These are phyloP conservation scores for Rutstroemia sp. DNA, from an alignment of 2,329 filamentous ascomycete species.

Conservation along the genomic window DNA sequence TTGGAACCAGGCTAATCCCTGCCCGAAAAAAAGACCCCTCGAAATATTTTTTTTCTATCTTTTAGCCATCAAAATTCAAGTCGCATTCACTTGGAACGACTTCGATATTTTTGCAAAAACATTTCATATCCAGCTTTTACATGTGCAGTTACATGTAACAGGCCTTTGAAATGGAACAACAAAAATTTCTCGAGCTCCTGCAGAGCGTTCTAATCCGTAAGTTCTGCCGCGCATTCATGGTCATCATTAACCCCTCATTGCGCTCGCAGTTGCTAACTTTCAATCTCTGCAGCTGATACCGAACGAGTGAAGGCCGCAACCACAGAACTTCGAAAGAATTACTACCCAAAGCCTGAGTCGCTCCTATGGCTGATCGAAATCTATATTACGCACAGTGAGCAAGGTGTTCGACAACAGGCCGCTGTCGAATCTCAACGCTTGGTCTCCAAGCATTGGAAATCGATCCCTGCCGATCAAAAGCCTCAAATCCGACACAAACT, in stretches of 20 bases:
- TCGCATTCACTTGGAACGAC: neutral
- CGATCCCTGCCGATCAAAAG: constrained; percentile 68
- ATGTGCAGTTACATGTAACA: neutral
- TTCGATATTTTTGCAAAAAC: neutral
- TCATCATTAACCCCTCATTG: constrained; percentile 9
- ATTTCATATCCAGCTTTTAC: neutral
- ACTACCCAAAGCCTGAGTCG: constrained; percentile 79
- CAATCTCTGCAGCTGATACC: constrained; percentile 62
- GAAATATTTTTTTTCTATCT: neutral
- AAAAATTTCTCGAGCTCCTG: constrained; percentile 79
- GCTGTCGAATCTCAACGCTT: constrained; percentile 83
- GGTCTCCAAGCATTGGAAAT: constrained; percentile 78
- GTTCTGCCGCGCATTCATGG: constrained; percentile 31
- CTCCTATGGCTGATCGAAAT: constrained; percentile 84
- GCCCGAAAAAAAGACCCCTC: neutral
- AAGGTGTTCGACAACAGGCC: constrained; percentile 71
- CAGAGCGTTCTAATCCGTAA: constrained; percentile 81
- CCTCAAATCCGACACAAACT: constrained; percentile 72
- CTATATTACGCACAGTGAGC: constrained; percentile 64
- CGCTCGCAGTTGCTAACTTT: constrained; percentile 20
- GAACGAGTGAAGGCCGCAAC: constrained; percentile 86
- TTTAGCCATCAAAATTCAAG: neutral
- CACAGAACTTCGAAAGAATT: constrained; percentile 83
- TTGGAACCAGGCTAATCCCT: neutral
- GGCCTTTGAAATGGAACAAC: constrained; percentile 57